phyloP scores from a whole-genome alignment of 2,329 filamentous ascomycete genomes.

The Albophoma yamanashiensis region DNA sequence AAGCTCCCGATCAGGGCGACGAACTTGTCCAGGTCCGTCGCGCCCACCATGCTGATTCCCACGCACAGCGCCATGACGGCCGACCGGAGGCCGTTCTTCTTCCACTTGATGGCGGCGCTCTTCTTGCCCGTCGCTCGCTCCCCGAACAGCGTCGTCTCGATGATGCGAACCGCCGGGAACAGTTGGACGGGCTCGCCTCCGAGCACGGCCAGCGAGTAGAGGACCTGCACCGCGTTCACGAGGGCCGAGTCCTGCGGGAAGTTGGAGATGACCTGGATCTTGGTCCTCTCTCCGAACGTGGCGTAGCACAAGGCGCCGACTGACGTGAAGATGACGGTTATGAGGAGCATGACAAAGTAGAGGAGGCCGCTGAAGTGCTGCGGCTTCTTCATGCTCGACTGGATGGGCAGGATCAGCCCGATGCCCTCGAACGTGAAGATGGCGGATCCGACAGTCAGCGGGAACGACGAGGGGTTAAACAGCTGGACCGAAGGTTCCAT shows the following conservation, averaged over 20 bases:
- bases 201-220: constrained; percentile 65
- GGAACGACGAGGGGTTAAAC: constrained; percentile 60
- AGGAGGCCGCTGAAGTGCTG: constrained; percentile 57
- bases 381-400: constrained; percentile 63
- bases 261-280: constrained; percentile 67
- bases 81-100: constrained; percentile 59
- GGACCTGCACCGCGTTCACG: constrained; percentile 67
- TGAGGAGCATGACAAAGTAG: constrained; percentile 59
- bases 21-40: constrained; percentile 62
- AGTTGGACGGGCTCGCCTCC: constrained; percentile 65
- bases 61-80: constrained; percentile 47
- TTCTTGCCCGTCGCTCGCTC: constrained; percentile 54
- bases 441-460: constrained; percentile 60
- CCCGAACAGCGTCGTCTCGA: constrained; percentile 59
- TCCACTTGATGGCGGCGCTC: constrained; percentile 57
- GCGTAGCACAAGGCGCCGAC: constrained; percentile 66
- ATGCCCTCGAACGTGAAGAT: constrained; percentile 77
- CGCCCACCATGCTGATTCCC: constrained; percentile 50
- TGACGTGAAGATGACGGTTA: constrained; percentile 62
- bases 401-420: constrained; percentile 65
- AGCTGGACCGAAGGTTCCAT: constrained; percentile 50
- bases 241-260: constrained; percentile 59
- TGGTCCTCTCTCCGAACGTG: constrained; percentile 57
- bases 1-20: constrained; percentile 64
- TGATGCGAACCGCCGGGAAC: constrained; percentile 62